These are phyloP conservation scores for Cladosporium halotolerans DNA, from an alignment of 2,329 filamentous ascomycete genomes.

Conservation along the genomic window DNA sequence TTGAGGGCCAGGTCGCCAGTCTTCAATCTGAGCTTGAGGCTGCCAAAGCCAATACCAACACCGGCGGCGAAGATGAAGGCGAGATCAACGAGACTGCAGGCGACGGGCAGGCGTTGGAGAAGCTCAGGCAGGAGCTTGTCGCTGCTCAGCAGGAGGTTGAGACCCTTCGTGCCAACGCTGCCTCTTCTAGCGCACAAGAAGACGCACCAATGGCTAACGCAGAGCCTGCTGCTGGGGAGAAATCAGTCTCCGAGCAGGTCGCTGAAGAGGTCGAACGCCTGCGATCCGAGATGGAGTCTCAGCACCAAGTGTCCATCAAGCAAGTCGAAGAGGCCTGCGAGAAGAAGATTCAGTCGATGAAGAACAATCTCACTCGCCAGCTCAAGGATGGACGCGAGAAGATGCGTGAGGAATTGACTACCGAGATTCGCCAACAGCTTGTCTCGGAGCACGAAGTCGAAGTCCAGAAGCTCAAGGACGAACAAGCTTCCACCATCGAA, in stretches of 20 bases:
- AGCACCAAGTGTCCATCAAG: conserved; percentile 32
- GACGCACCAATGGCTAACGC: conserved; percentile 13
- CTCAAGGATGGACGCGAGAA: conserved; percentile 45
- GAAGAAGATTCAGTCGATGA: conserved; percentile 63
- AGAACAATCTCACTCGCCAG: conserved; percentile 60
- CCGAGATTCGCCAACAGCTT: conserved; percentile 27
- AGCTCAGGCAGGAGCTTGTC: conserved; percentile 36
- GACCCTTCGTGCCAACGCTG: conserved; percentile 34
- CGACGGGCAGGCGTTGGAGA: conserved; percentile 27
- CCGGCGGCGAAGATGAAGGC: conserved; percentile 11
- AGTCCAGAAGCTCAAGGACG: conserved; percentile 41
- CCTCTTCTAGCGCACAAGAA: conserved; percentile 16
- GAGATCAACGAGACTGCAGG: conserved; percentile 11
- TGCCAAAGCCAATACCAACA: conserved; percentile 12
- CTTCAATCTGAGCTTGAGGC: conserved; percentile 35
- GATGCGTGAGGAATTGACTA: conserved; percentile 32
- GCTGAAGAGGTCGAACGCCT: conserved; percentile 36
- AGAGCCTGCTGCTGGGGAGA: conserved; percentile 20
- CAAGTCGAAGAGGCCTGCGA: conserved; percentile 46
- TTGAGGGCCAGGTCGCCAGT: conserved; percentile 52
- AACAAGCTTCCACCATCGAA: conserved; percentile 41
- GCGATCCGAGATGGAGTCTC: conserved; percentile 32
- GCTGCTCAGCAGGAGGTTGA: conserved; percentile 42
- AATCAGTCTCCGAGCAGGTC: conserved; percentile 44
- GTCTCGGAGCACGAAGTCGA: conserved; percentile 42